Conservation (phyloP, 2,329 filamentous ascomycete genomes). For the Malbranchea cinnamomea region DNA sequence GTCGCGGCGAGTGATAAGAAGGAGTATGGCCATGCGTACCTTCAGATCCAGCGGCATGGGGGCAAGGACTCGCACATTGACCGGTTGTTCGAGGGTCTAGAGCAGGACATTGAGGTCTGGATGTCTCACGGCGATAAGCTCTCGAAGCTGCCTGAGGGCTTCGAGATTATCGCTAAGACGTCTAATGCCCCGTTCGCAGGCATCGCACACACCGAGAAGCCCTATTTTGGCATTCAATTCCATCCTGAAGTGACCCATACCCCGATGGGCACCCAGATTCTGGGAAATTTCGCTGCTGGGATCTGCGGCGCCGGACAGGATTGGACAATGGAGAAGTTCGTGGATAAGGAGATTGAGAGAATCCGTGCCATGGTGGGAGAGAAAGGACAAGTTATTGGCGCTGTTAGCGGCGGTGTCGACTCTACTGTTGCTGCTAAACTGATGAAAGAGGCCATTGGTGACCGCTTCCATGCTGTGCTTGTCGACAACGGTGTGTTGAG, state of each 20-base stretch:
- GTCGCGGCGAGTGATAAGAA: slow-evolving; percentile 52
- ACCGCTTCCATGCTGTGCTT: slow-evolving; percentile 71
- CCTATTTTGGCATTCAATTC: slow-evolving; percentile 73
- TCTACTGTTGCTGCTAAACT: slow-evolving; percentile 75
- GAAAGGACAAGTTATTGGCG: slow-evolving; percentile 66
- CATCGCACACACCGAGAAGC: slow-evolving; percentile 42
- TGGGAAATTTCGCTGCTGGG: slow-evolving; percentile 69
- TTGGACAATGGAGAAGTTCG: slow-evolving; percentile 80
- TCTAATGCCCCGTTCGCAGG: slow-evolving; percentile 64
- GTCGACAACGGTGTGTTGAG: slow-evolving; percentile 80
- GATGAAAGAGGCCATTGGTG: slow-evolving; percentile 74
- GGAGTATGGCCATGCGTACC: slow-evolving; percentile 56
- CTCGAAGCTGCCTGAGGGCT: slow-evolving; percentile 53
- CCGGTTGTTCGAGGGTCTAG: slow-evolving; percentile 61
- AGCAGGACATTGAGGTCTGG: slow-evolving; percentile 55
- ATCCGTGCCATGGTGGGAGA: slow-evolving; percentile 73
- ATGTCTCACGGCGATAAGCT: slow-evolving; percentile 92
- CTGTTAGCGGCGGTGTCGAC: slow-evolving; percentile 74
- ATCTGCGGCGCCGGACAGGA: slow-evolving; percentile 65
- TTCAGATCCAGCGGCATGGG: slow-evolving; percentile 43
- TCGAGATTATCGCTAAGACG: slow-evolving; percentile 59
- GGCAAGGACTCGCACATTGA: slow-evolving; percentile 42
- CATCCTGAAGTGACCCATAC: slow-evolving; percentile 71
- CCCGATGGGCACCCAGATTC: slow-evolving; percentile 50
- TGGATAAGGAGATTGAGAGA: slow-evolving; percentile 61